These are phyloP conservation scores for Trichoderma guizhouense DNA, from an alignment of 2,329 filamentous ascomycete genomes.

Conservation along the genomic window DNA sequence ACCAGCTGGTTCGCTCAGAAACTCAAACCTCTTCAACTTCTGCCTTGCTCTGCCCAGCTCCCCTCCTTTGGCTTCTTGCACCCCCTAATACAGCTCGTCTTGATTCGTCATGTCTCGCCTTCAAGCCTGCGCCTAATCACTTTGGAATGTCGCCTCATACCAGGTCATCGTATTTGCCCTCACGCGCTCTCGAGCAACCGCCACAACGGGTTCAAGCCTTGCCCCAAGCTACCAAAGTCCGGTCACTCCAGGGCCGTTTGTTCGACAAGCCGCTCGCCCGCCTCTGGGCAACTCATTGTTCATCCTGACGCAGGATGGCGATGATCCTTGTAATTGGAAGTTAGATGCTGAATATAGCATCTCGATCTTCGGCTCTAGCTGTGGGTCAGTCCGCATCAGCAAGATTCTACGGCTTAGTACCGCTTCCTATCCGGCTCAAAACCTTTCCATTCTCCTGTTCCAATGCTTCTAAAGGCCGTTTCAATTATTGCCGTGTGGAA, in stretches of 20 bases:
- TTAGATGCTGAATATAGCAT: neutral
- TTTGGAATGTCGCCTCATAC: slow-evolving; percentile 19
- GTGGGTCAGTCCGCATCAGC: neutral
- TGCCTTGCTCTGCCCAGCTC: neutral
- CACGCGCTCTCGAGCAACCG: neutral
- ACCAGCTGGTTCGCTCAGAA: neutral
- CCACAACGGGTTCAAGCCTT: slow-evolving; percentile 1
- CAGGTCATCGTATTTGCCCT: neutral
- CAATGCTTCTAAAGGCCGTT: neutral
- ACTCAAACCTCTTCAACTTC: neutral
- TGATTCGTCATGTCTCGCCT: slow-evolving; percentile 13
- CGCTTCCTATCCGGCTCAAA: neutral
- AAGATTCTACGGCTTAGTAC: neutral
- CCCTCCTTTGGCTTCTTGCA: neutral
- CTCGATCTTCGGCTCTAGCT: neutral
- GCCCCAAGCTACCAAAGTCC: neutral
- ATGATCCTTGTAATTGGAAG: neutral
- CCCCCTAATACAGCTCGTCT: neutral
- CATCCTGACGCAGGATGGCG: slow-evolving; percentile 13
- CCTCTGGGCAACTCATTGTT: slow-evolving; percentile 12
- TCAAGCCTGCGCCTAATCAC: neutral
- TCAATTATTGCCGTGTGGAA: neutral
- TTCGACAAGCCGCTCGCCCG: neutral
- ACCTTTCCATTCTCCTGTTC: neutral
- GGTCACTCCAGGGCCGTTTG: neutral